Evolutionary conservation across 208 protist genomes (phyloP).

Genomic region (Entamoeba nuttalli): DNA sequence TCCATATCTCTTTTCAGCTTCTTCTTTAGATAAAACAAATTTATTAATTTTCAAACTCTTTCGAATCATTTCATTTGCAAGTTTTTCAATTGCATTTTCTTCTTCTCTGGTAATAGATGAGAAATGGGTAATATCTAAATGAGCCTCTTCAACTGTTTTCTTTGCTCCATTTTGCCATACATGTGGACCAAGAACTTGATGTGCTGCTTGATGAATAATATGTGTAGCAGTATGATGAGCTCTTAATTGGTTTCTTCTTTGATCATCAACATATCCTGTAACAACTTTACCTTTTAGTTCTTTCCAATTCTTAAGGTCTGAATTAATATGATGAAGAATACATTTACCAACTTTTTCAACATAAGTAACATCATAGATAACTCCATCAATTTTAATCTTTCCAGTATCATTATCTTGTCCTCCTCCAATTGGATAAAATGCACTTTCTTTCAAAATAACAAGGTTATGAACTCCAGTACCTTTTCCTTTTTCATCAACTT

Average conservation of each 20-base stretch:
- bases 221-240: slow-evolving; percentile 34
- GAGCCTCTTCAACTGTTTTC: slow-evolving; percentile 21
- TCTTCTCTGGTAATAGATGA: slow-evolving; percentile 3
- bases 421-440: slow-evolving; percentile 28
- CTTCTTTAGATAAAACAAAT: slow-evolving; percentile 16
- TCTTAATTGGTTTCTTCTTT: slow-evolving; percentile 15
- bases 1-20: slow-evolving; percentile 29
- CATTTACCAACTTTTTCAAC: slow-evolving; percentile 21
- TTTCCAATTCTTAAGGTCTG: neutral
- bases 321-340: slow-evolving; percentile 10
- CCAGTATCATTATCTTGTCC: slow-evolving; percentile 33
- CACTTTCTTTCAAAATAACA: slow-evolving; percentile 24
- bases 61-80: slow-evolving; percentile 17
- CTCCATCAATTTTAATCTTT: neutral
- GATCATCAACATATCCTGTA: slow-evolving; percentile 1
- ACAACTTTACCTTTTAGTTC: neutral
- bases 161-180: slow-evolving; percentile 34
- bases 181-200: slow-evolving; percentile 28
- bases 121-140: slow-evolving; percentile 38
- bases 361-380: slow-evolving; percentile 6
- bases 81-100: slow-evolving; percentile 14
- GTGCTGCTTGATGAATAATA: slow-evolving; percentile 11
- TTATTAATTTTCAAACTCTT: neutral
- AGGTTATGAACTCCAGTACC: neutral
- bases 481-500: neutral